Base-by-base conservation (phyloP, 306 rosid genomes). In the Lotus japonicus region DNA sequence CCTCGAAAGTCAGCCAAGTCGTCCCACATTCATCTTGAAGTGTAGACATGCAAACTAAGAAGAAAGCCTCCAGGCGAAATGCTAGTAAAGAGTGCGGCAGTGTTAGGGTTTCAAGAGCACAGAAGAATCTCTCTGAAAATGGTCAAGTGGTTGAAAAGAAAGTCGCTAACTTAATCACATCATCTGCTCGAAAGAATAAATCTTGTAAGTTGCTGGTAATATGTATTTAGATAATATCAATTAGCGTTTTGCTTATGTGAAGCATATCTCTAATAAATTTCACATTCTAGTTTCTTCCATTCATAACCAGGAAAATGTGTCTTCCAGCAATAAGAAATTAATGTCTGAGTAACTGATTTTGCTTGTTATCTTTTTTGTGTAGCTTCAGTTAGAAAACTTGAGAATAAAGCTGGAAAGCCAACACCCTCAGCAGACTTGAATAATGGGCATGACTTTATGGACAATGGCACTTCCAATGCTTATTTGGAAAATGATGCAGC, bases 21-120 rank as follows among this genome's bases (percentile, higher is more conserved):
- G 54, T 11, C n/a, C 50, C 45, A 10, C 51, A 19, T 78, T 66
- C 55, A 43, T 61, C 33, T 51, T 43, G 28, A 65, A 68, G 68
- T 75, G 14, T 5, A 31, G 71, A 83, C 77, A 85, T 92, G 98
- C 96, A 83, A 79, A 85, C 89, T 17, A 89, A 82, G 90, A 89
- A 85, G 77, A 89, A 87, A 60, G 45, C 80, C 63, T 66, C 75
- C 13, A 82, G 85, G 74, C 78, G 84, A 81, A 67, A 76, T 74
- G 76, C 84, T 69, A 72, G 54, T 53, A 79, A 81, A 72, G 95
- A 87, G 74, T 59, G 41, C 23, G 66, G 62, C 42, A 81, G 83
- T 76, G 70, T 87, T 36, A 89, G 76, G 80, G 86, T 81, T 66
- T 68, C 87, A 68, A 82, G 96, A 85, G 72, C 86, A 76, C 95